Conservation (phyloP, 441 rosid species). For the Pelargonium australe region DNA sequence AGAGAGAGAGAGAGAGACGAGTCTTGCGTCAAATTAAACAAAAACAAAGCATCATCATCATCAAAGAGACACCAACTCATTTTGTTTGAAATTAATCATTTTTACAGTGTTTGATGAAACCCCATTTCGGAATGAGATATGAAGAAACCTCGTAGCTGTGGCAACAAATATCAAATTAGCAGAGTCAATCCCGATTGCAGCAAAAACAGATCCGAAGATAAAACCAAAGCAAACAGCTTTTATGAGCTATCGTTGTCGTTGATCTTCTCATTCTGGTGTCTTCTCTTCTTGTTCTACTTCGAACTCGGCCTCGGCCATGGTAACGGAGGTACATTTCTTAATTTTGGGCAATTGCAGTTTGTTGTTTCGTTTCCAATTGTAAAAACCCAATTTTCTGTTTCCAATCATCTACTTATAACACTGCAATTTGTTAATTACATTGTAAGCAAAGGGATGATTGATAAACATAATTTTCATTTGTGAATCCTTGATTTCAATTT, state of each 20-base stretch:
- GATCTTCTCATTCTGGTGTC: conserved; percentile 65
- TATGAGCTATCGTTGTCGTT: conserved; percentile 71
- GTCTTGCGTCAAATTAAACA: background rate
- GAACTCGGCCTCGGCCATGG: conserved; percentile 65
- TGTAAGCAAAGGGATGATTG: background rate
- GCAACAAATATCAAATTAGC: conserved; percentile 25
- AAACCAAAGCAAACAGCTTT: conserved; percentile 26
- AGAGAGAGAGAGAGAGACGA: background rate
- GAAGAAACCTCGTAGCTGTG: conserved; percentile 36
- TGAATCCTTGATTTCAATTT: background rate
- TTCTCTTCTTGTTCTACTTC: conserved; percentile 50
- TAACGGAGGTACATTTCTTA: conserved; percentile 39
- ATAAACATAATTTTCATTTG: conserved; percentile 3
- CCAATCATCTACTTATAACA: background rate
- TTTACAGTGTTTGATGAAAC: conserved; percentile 1
- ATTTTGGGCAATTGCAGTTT: background rate
- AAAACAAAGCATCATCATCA: background rate
- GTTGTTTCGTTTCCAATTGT: background rate
- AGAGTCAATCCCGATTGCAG: background rate
- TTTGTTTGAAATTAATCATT: background rate
- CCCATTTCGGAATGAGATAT: conserved; percentile 21
- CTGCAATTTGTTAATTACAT: background rate
- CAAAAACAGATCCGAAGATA: conserved; percentile 9
- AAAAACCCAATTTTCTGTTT: conserved; percentile 19
- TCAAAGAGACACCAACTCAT: background rate